Percentiles rank a stretch among this genome's conserved stretches.
phyloP scores from a whole-genome alignment of 768 basidiomycete species.

The Pholiota microspora region DNA sequence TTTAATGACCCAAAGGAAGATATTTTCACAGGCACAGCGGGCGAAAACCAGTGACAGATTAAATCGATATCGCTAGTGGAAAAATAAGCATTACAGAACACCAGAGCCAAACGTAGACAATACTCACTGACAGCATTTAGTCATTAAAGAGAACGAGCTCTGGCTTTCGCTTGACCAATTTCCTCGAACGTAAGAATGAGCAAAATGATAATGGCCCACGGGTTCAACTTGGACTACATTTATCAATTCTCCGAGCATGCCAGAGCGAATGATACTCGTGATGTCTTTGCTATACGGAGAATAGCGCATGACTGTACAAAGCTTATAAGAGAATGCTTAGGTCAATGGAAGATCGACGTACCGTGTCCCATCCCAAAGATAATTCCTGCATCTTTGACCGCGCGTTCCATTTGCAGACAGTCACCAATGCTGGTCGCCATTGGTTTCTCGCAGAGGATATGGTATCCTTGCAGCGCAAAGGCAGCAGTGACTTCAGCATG shows the following conservation, averaged over 20 bases:
- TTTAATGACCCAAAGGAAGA: conserved; percentile 86
- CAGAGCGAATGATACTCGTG: conserved; percentile 66
- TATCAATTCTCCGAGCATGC: conserved; percentile 71
- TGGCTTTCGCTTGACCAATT: conserved; percentile 71
- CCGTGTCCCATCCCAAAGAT: conserved; percentile 91
- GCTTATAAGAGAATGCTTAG: neutral
- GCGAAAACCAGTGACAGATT: conserved; percentile 73
- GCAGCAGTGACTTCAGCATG: conserved; percentile 73
- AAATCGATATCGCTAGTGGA: conserved; percentile 76
- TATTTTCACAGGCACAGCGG: conserved; percentile 61
- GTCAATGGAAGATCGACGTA: conserved; percentile 26
- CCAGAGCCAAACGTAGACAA: neutral
- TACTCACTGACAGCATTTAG: conserved; percentile 86
- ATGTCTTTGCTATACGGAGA: conserved; percentile 79
- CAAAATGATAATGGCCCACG: conserved; percentile 85
- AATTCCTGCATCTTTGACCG: conserved; percentile 62
- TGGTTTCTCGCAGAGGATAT: conserved; percentile 91
- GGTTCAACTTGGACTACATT: conserved; percentile 87
- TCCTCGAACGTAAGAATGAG: conserved; percentile 85
- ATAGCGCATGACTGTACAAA: conserved; percentile 75
- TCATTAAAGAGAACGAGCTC: conserved; percentile 82
- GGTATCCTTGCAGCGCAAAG: conserved; percentile 80
- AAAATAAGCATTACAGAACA: conserved; percentile 5
- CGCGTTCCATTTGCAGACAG: conserved; percentile 72
- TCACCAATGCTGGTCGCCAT: conserved; percentile 78